phyloP scores from a whole-genome alignment of 805 yeast species.

The Metahyphopichia silvanorum region DNA sequence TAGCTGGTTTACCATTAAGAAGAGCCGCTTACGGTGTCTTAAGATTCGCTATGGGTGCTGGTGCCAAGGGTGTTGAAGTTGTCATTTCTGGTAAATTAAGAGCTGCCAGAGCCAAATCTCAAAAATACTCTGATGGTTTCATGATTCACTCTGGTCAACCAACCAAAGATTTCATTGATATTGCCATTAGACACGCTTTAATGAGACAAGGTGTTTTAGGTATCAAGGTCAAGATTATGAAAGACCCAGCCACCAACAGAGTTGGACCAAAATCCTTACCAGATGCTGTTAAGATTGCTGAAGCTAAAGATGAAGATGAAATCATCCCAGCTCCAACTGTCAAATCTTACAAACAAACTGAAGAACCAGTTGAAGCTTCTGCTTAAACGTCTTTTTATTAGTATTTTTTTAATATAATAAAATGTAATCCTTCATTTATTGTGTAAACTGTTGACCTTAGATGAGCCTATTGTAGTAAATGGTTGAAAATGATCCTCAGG shows the following conservation, averaged over 20 bases:
- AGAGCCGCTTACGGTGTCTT: conserved; percentile 99
- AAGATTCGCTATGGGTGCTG: conserved; percentile 99
- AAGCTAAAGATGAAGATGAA: conserved; percentile 91
- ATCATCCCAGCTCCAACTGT: conserved; percentile 76
- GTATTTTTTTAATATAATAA: neutral
- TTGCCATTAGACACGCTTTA: conserved; percentile 98
- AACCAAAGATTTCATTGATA: conserved; percentile 96
- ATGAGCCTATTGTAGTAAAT: no score
- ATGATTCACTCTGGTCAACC: conserved; percentile 99
- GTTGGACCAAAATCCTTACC: conserved; percentile 90
- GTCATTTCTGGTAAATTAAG: conserved; percentile 99
- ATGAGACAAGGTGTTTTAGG: conserved; percentile 99
- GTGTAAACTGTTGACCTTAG: neutral
- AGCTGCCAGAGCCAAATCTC: conserved; percentile 99
- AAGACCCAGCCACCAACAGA: conserved; percentile 89
- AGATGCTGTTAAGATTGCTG: conserved; percentile 87
- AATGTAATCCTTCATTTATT: neutral
- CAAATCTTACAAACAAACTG: conserved; percentile 61
- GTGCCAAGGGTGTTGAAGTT: conserved; percentile 99
- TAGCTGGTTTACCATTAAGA: conserved; percentile 98
- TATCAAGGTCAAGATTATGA: conserved; percentile 99
- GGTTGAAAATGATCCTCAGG: no score
- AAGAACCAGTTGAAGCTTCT: conserved; percentile 33
- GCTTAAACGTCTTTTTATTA: conserved; percentile 31
- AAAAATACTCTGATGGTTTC: conserved; percentile 99